Percentiles rank a stretch among this genome's conserved stretches.
phyloP scores from a whole-genome alignment of 805 yeast species.

The Nakazawaea populi region DNA sequence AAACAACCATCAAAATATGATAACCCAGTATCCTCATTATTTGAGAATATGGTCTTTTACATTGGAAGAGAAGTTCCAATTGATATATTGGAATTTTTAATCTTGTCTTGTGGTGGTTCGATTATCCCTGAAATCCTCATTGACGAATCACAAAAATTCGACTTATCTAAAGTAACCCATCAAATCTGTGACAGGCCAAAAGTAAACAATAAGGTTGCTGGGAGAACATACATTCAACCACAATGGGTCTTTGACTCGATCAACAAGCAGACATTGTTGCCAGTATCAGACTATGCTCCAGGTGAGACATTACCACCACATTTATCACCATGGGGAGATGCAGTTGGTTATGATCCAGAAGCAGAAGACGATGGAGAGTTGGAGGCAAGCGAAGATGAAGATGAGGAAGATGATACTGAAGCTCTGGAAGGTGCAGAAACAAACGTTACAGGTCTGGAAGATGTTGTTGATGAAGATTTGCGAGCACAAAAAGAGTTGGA shows the following conservation, averaged over 20 bases:
- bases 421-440: slow-evolving; percentile 33
- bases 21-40: slow-evolving; percentile 58
- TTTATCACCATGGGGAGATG: slow-evolving; percentile 98
- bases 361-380: slow-evolving; percentile 40
- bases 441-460: slow-evolving; percentile 20
- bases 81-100: slow-evolving; percentile 83
- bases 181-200: slow-evolving; percentile 93
- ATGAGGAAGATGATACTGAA: slow-evolving; percentile 45
- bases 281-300: slow-evolving; percentile 82
- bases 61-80: slow-evolving; percentile 95
- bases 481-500: slow-evolving; percentile 68
- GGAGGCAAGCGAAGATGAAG: slow-evolving; percentile 45
- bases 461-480: slow-evolving; percentile 46
- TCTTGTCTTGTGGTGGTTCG: slow-evolving; percentile 81
- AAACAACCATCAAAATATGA: slow-evolving; percentile 62
- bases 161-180: slow-evolving; percentile 74
- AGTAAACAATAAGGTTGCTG: slow-evolving; percentile 68
- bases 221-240: slow-evolving; percentile 93
- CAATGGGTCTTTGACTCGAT: slow-evolving; percentile 96
- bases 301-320: slow-evolving; percentile 97
- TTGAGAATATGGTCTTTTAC: slow-evolving; percentile 71
- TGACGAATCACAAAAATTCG: slow-evolving; percentile 60
- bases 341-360: slow-evolving; percentile 83
- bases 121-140: slow-evolving; percentile 81
- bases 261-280: slow-evolving; percentile 67